phyloP scores from a whole-genome alignment of 1,139 yeast species.

The Geotrichum carabidarum region DNA sequence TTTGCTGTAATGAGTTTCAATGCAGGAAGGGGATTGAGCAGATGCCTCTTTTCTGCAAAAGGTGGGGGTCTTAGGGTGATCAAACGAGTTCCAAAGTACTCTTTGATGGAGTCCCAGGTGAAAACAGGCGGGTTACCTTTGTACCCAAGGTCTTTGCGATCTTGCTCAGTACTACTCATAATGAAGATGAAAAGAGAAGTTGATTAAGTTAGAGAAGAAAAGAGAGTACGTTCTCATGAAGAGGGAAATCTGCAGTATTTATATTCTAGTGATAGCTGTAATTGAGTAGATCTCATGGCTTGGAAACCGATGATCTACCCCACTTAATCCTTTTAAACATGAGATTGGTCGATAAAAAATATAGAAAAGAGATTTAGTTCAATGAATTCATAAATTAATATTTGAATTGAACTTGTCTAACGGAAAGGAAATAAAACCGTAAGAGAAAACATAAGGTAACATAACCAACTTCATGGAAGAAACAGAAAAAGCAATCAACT shows the following conservation, averaged over 20 bases:
- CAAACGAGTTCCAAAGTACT: constrained; percentile 42
- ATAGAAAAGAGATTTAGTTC: no score
- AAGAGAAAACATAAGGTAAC: no score
- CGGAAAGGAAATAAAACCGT: no score
- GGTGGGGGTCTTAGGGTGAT: constrained; percentile 44
- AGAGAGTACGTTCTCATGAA: not conserved
- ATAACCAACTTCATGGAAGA: no score
- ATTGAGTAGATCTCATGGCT: no score
- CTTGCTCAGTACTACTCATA: not conserved
- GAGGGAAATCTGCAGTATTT: not conserved
- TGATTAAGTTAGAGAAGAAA: not conserved
- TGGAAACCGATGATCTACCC: no score
- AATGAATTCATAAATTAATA: no score
- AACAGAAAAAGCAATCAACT: no score
- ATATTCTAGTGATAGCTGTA: no score
- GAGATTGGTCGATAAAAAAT: no score
- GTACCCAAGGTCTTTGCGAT: not conserved
- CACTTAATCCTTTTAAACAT: no score
- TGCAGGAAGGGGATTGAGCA: constrained; percentile 54
- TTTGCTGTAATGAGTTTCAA: constrained; percentile 43
- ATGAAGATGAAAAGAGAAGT: not conserved
- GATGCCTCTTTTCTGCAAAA: constrained; percentile 26
- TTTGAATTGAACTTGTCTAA: no score
- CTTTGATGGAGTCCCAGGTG: constrained; percentile 30
- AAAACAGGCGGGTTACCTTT: constrained; percentile 22